phyloP scores from a whole-genome alignment of 345 rosid species.

The Rhodamnia argentea region DNA sequence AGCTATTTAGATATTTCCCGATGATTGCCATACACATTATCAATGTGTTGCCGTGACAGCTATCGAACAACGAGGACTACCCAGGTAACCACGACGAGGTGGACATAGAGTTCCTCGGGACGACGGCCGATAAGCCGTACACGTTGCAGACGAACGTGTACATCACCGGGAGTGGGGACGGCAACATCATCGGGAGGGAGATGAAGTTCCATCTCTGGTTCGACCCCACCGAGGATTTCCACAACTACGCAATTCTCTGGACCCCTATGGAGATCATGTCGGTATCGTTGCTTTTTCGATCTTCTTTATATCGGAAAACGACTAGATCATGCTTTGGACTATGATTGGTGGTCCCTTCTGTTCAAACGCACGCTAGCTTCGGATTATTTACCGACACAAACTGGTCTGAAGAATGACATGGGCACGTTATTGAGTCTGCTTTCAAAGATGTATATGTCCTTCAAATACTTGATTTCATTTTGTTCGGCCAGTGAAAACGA shows the following conservation, averaged over 20 bases:
- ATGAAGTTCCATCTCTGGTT: constrained; percentile 80
- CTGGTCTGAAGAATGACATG: not conserved
- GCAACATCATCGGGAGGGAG: constrained; percentile 72
- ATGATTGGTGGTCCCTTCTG: not conserved
- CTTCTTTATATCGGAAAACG: not conserved
- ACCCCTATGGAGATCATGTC: constrained; percentile 58
- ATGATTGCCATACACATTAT: not conserved
- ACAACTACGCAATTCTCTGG: constrained; percentile 75
- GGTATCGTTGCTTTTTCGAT: constrained; percentile 4
- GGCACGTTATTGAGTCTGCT: not conserved
- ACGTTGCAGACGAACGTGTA: constrained; percentile 85
- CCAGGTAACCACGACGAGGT: constrained; percentile 89
- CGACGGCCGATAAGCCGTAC: constrained; percentile 66
- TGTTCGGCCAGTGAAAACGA: not conserved
- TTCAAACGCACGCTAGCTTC: not conserved
- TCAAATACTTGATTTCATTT: not conserved
- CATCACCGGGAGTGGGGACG: constrained; percentile 85
- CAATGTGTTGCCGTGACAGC: constrained; percentile 21
- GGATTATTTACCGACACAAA: not conserved
- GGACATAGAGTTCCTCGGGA: constrained; percentile 87
- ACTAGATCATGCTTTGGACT: not conserved
- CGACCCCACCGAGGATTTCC: constrained; percentile 81
- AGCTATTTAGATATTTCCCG: not conserved
- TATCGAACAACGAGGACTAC: constrained; percentile 73
- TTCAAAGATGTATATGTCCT: not conserved